A percentile compares a stretch with the other conserved stretches of the same genome.
Conservation (phyloP, 495 filamentous ascomycete genomes). For the Penicillium daleae region DNA sequence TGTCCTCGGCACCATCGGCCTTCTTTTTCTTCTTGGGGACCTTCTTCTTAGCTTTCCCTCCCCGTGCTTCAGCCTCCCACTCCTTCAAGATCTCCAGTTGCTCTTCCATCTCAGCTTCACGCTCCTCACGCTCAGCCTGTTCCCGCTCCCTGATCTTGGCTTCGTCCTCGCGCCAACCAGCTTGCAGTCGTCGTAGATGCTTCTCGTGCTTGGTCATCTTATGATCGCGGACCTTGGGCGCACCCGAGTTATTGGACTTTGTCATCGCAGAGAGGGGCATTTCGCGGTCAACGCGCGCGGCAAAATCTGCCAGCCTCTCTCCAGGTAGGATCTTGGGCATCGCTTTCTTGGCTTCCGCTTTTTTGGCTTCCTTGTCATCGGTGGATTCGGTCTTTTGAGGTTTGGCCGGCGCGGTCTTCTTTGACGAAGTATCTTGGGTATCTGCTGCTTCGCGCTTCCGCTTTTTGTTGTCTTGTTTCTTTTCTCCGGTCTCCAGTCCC, state of each 20-base stretch:
- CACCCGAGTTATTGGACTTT: conserved; percentile 33
- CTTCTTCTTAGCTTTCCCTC: conserved; percentile 63
- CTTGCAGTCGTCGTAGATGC: conserved; percentile 78
- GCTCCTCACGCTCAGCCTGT: conserved; percentile 65
- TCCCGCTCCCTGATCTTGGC: conserved; percentile 66
- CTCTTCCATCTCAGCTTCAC: conserved; percentile 56
- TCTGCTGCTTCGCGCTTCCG: conserved; percentile 38
- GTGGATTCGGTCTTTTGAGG: conserved; percentile 18
- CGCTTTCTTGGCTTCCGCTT: conserved; percentile 30
- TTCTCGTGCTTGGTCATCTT: conserved; percentile 80
- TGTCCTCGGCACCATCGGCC: conserved; percentile 43
- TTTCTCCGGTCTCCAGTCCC: conserved; percentile 70
- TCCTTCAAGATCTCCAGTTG: conserved; percentile 50
- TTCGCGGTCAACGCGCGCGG: conserved; percentile 81
- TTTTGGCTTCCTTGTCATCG: conserved; percentile 21
- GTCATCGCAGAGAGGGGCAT: conserved; percentile 72
- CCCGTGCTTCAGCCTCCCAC: conserved; percentile 52
- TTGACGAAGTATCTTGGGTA: conserved; percentile 23
- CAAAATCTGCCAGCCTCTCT: conserved; percentile 81
- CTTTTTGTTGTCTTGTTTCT: conserved; percentile 51
- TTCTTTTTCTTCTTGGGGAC: conserved; percentile 43
- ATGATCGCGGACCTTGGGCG: conserved; percentile 52
- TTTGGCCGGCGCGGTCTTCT: conserved; percentile 16
- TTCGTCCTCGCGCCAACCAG: conserved; percentile 77
- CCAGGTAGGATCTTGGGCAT: conserved; percentile 76